A percentile compares a stretch with the other conserved stretches of the same genome.
These are phyloP conservation scores for Zopfochytrium polystomum DNA, from an alignment of 371 early-diverging fungal species.

Conservation along the genomic window DNA sequence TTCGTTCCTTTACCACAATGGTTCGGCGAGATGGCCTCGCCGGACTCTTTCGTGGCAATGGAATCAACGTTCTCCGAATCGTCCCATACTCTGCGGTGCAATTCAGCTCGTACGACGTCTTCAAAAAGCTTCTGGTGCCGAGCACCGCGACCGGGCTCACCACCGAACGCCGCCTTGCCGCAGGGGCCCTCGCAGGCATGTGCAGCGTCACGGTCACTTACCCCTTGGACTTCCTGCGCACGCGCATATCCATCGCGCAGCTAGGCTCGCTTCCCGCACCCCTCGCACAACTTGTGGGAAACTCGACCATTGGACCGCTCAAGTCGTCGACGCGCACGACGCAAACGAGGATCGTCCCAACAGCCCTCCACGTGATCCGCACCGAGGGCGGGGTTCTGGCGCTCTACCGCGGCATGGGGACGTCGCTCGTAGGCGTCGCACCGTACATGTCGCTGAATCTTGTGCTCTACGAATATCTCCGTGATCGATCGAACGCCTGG, in stretches of 20 bases:
- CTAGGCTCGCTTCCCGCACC: conserved; percentile 56
- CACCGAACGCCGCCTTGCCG: conserved; percentile 66
- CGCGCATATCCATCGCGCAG: conserved; percentile 65
- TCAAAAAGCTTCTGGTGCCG: conserved; percentile 20
- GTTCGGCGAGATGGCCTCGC: conserved; percentile 11
- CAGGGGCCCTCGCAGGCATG: conserved; percentile 82
- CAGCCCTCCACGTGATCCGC: conserved; percentile 62
- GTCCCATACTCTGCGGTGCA: conserved; percentile 27
- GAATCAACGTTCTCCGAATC: conserved; percentile 28
- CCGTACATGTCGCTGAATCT: conserved; percentile 54
- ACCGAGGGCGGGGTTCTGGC: conserved; percentile 78
- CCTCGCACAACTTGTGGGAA: too few species aligned
- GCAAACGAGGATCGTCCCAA: conserved; percentile 67
- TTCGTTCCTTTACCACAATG: too few species aligned
- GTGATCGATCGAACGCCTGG: conserved; percentile 71
- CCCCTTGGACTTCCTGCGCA: conserved; percentile 85
- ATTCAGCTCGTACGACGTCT: conserved; percentile 26
- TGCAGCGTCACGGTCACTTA: conserved; percentile 81
- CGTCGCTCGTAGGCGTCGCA: conserved; percentile 65
- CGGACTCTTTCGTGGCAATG: conserved; percentile 26
- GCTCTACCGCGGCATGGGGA: conserved; percentile 80
- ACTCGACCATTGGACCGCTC: conserved; percentile 24
- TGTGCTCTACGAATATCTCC: conserved; percentile 81
- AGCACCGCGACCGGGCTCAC: conserved; percentile 66
- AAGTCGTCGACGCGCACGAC: conserved; percentile 21